phyloP scores from a whole-genome alignment of 495 filamentous ascomycete genomes.

The Talaromyces wortmannii region DNA sequence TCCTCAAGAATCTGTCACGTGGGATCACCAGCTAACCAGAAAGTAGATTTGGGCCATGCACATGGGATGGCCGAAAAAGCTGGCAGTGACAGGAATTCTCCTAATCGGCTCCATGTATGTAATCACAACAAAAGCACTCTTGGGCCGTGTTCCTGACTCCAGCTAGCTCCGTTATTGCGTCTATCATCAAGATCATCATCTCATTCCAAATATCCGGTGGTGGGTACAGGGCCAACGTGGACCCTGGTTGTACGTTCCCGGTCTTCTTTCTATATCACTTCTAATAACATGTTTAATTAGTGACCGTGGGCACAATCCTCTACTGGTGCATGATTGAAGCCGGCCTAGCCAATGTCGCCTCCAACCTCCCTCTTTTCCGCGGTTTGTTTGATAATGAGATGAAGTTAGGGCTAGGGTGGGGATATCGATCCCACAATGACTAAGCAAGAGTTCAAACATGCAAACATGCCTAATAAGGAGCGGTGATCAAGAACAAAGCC shows the following conservation, averaged over 20 bases:
- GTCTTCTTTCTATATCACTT: neutral
- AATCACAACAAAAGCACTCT: no score
- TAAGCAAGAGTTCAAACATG: no score
- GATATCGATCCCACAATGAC: no score
- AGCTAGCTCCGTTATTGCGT: slow-evolving; percentile 3
- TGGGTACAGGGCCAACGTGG: slow-evolving; percentile 3
- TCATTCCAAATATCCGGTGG: slow-evolving; percentile 3
- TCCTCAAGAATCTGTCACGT: no score
- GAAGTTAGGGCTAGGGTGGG: no score
- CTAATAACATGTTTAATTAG: neutral
- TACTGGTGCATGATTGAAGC: slow-evolving; percentile 16
- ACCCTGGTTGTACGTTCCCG: slow-evolving; percentile 2
- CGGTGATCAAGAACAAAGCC: no score
- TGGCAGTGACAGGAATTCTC: slow-evolving; percentile 3
- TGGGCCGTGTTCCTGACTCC: no score
- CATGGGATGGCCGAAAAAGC: slow-evolving; percentile 2
- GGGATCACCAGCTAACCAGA: no score
- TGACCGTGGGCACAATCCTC: slow-evolving; percentile 1
- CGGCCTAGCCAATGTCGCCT: slow-evolving; percentile 12
- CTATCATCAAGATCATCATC: slow-evolving; percentile 5
- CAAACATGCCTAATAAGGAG: no score
- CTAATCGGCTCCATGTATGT: slow-evolving; percentile 4
- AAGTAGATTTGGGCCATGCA: slow-evolving; percentile 1
- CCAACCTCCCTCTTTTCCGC: slow-evolving; percentile 9
- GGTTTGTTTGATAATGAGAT: slow-evolving; percentile 11